These are phyloP conservation scores for Phytophthora chlamydospora DNA, from an alignment of 352 stramenopile species.

Conservation along the genomic window DNA sequence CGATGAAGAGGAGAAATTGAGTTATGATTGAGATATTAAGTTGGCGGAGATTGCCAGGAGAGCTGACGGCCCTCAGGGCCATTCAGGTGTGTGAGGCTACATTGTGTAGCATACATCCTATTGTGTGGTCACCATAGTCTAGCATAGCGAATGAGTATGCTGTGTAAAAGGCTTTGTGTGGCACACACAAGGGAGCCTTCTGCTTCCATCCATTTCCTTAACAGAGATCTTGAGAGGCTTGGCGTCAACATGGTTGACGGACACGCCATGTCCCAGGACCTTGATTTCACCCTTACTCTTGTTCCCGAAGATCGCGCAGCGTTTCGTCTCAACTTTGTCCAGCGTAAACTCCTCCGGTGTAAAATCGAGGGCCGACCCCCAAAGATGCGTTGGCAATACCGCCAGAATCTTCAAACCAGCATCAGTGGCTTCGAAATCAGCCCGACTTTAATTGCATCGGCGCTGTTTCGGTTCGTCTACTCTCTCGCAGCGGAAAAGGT, in stretches of 20 bases:
- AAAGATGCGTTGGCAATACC: slow-evolving; percentile 5
- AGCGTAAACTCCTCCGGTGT: background rate
- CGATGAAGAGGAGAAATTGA: too few species aligned
- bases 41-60: too few species aligned
- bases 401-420: slow-evolving; percentile 9
- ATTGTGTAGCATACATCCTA: too few species aligned
- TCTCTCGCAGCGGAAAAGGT: too few species aligned
- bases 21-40: too few species aligned
- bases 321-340: background rate
- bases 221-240: background rate
- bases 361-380: slow-evolving; percentile 1
- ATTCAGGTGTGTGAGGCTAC: too few species aligned
- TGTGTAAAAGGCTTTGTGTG: too few species aligned
- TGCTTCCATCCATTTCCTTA: too few species aligned
- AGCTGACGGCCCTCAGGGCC: too few species aligned
- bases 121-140: too few species aligned
- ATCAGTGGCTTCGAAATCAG: slow-evolving; percentile 1
- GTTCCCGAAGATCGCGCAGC: slow-evolving; percentile 7
- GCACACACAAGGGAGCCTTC: too few species aligned
- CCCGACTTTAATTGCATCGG: background rate
- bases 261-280: background rate
- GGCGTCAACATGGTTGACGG: slow-evolving; percentile 8
- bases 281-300: slow-evolving; percentile 13
- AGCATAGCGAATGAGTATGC: too few species aligned
- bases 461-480: slow-evolving; percentile 2